A percentile compares a stretch with the other conserved stretches of the same genome.
Evolutionary conservation across 495 filamentous ascomycete genomes (phyloP).

Genomic region (Penicillium ucsense): DNA sequence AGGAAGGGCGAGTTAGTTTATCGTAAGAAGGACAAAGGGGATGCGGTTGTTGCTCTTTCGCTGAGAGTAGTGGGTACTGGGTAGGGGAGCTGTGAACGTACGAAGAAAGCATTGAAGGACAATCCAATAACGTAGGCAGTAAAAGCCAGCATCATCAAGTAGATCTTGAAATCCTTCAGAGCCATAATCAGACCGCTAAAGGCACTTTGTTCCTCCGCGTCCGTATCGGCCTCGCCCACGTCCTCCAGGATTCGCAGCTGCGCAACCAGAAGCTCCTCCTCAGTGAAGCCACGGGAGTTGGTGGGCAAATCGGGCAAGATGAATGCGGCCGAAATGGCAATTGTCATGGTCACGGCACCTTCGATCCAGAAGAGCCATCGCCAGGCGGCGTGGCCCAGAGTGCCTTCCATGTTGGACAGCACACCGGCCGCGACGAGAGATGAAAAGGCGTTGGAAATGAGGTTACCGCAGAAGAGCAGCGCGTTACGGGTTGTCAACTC

Average conservation of each 20-base stretch:
- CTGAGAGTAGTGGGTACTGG: slow-evolving; percentile 28
- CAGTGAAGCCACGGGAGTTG: slow-evolving; percentile 59
- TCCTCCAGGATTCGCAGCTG: slow-evolving; percentile 66
- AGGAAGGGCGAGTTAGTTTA: too few relatives aligned
- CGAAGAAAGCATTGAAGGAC: slow-evolving; percentile 29
- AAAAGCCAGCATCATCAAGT: slow-evolving; percentile 47
- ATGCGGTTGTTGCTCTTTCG: too few relatives aligned
- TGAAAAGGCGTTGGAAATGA: slow-evolving; percentile 54
- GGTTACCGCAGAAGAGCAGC: slow-evolving; percentile 35
- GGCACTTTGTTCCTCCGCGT: slow-evolving; percentile 48
- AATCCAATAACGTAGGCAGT: slow-evolving; percentile 25
- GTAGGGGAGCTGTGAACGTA: slow-evolving; percentile 5
- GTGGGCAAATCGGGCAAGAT: slow-evolving; percentile 66
- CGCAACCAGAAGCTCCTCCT: slow-evolving; percentile 57
- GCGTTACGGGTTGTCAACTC: slow-evolving; percentile 36
- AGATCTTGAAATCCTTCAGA: slow-evolving; percentile 60
- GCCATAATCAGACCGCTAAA: slow-evolving; percentile 59
- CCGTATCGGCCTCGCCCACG: slow-evolving; percentile 63
- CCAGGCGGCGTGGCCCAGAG: slow-evolving; percentile 41
- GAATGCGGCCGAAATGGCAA: slow-evolving; percentile 38
- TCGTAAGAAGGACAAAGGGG: too few relatives aligned
- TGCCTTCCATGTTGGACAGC: slow-evolving; percentile 31
- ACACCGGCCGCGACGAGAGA: slow-evolving; percentile 46
- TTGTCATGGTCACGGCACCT: slow-evolving; percentile 21
- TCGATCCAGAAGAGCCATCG: slow-evolving; percentile 58